Percentiles rank a stretch among this genome's conserved stretches.
Conservation (phyloP, 306 rosid genomes). For the Dryas drummondii region DNA sequence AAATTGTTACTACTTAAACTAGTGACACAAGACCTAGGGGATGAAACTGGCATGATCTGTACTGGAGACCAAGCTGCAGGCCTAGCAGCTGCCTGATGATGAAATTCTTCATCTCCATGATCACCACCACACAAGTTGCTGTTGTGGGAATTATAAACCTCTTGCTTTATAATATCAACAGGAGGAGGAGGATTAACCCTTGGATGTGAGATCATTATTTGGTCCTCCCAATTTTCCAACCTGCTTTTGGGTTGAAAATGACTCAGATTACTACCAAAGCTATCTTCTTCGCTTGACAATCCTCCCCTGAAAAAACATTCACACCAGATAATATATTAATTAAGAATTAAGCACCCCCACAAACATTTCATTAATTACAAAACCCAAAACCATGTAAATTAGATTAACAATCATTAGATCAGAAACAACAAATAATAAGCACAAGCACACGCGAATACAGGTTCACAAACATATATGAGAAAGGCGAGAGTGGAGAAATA, state of each 20-base stretch:
- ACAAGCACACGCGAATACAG: too few species aligned
- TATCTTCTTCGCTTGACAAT: conserved; percentile 57
- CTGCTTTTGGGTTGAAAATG: conserved; percentile 42
- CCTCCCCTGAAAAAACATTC: conserved; percentile 49
- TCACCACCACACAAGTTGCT: conserved; percentile 31
- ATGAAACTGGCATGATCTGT: conserved; percentile 54
- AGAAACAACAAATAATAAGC: not conserved
- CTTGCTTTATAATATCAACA: conserved; percentile 57
- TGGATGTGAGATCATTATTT: conserved; percentile 24
- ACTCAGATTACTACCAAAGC: conserved; percentile 25
- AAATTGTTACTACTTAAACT: conserved; percentile 40
- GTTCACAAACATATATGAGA: too few species aligned
- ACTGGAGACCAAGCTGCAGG: conserved; percentile 45
- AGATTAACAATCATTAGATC: not conserved
- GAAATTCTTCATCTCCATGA: conserved; percentile 40
- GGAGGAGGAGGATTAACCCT: conserved; percentile 20
- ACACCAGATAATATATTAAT: conserved; percentile 2
- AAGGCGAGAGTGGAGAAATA: too few species aligned
- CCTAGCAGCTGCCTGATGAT: conserved; percentile 3
- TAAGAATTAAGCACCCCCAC: not conserved
- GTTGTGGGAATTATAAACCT: conserved; percentile 34
- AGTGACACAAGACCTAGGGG: conserved; percentile 54
- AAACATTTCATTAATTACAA: not conserved
- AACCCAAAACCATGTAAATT: not conserved
- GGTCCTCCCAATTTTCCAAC: conserved; percentile 55